Base-by-base conservation (phyloP, 2,329 filamentous ascomycete species). In the Fusarium siculi region DNA sequence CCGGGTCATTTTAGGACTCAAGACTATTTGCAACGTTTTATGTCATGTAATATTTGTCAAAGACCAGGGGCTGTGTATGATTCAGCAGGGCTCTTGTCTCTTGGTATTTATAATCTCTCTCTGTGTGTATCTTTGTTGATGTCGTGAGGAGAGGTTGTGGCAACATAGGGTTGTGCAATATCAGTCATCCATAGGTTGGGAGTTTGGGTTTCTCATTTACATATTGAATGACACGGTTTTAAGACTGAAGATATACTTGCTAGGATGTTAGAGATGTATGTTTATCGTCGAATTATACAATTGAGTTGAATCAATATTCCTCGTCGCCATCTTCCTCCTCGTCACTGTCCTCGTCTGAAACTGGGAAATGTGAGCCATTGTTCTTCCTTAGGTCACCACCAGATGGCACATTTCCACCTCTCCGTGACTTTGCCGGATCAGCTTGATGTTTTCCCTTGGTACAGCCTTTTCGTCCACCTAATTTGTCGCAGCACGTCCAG, bases 101-200 rank as follows among this genome's bases (percentile, higher is more conserved):
- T 61, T 76, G 68, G 59, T 63, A 66, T 69, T 44, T 70, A 69
- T 59, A 65, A 59, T 70, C 42, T 54, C 50, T 53, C 36, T 50
- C 8, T 56, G 32, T 64, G 42, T 69, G 52, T 58, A 19, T 40
- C 21, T 49, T 37, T 28, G 32, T 46, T 54, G 44, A 54, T 60
- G 60, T 52, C 21, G 50, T 50, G 47, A 53, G 43, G 52, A 55
- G 49, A 53, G 32, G 50, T 53, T 58, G 47, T 59, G 67, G 52
- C 55, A 75, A 66, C 63, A 43, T 70, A 59, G 44, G 64, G 59
- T 66, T 63, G 59, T 53, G 62, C 58, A 70, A 69, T 49, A 76
- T 77, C 58, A 71, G 75, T 77, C 58, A 74, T 74, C 55, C 72
- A 76, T 77, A 71, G 73, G 76, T 49, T 39, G 54, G 76, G 75